Percentiles rank a stretch among this genome's conserved stretches.
phyloP scores from a whole-genome alignment of 23 red algal species.

The Chondrus crispus region DNA sequence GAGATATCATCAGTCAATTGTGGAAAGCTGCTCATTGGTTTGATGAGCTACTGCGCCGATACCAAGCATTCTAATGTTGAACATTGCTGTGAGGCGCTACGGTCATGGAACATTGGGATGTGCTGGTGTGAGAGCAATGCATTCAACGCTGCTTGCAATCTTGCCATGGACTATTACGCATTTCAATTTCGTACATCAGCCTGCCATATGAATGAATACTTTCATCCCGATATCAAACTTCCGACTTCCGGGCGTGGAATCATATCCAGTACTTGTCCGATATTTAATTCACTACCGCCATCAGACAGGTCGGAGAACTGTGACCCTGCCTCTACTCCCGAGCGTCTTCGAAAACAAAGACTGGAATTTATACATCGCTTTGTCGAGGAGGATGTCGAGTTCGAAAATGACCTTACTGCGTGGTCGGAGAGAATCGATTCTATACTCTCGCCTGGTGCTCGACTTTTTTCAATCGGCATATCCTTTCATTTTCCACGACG shows the following conservation, averaged over 20 bases:
- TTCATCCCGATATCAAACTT: background rate
- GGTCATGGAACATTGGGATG: background rate
- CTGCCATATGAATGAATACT: background rate
- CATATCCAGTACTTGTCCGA: background rate
- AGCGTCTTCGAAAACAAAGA: background rate
- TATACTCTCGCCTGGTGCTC: background rate
- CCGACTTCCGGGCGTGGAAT: slow-evolving; percentile 4
- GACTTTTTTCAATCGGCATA: background rate
- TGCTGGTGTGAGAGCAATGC: slow-evolving; percentile 47
- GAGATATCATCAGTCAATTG: no score
- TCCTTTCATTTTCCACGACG: background rate
- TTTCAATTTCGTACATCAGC: background rate
- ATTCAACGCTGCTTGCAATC: background rate
- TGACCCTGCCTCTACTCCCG: background rate
- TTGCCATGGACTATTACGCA: slow-evolving; percentile 3
- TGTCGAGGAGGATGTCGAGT: background rate
- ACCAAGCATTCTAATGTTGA: background rate
- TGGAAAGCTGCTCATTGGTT: background rate
- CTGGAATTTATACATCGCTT: background rate
- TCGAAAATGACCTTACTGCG: background rate
- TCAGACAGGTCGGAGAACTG: background rate
- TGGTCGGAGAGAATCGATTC: slow-evolving; percentile 4
- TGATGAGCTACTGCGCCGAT: background rate
- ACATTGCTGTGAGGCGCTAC: background rate
- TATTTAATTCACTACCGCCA: background rate